phyloP scores from a whole-genome alignment of 306 rosid species.

The Castanea mollissima region DNA sequence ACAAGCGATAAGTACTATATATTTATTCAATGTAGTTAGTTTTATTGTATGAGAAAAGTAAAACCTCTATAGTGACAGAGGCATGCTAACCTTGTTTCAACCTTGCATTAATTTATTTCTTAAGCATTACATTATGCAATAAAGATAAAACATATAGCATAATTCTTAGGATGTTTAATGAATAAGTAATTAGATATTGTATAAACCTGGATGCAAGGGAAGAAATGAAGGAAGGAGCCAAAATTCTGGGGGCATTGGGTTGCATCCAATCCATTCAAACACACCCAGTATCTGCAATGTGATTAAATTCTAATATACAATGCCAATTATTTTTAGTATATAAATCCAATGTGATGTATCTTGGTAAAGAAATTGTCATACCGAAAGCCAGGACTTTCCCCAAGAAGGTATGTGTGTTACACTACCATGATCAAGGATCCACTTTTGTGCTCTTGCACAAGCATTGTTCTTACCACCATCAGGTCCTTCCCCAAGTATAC shows the following conservation, averaged over 20 bases:
- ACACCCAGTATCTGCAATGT: constrained; percentile 20
- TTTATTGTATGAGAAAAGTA: neutral
- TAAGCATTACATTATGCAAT: neutral
- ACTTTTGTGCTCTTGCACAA: neutral
- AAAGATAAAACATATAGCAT: neutral
- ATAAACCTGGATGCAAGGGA: constrained; percentile 9
- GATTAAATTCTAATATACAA: too few species aligned
- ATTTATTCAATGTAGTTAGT: neutral
- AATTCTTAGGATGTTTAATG: neutral
- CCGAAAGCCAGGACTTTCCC: constrained; percentile 21
- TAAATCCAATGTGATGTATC: neutral
- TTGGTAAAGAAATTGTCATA: neutral
- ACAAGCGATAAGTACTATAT: neutral
- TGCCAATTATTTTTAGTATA: too few species aligned
- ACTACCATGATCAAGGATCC: constrained; percentile 22
- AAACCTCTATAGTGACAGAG: neutral
- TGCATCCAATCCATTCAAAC: constrained; percentile 17
- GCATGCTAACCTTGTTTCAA: neutral
- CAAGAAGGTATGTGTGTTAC: constrained; percentile 15
- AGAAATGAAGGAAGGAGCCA: constrained; percentile 20
- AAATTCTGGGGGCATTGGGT: constrained; percentile 22
- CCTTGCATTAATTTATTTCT: neutral
- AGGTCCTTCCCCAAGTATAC: constrained; percentile 8
- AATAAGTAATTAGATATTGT: neutral
- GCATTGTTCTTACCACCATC: neutral